phyloP scores from a whole-genome alignment of 371 early-diverging fungal genomes.

The Nematocida sp. region DNA sequence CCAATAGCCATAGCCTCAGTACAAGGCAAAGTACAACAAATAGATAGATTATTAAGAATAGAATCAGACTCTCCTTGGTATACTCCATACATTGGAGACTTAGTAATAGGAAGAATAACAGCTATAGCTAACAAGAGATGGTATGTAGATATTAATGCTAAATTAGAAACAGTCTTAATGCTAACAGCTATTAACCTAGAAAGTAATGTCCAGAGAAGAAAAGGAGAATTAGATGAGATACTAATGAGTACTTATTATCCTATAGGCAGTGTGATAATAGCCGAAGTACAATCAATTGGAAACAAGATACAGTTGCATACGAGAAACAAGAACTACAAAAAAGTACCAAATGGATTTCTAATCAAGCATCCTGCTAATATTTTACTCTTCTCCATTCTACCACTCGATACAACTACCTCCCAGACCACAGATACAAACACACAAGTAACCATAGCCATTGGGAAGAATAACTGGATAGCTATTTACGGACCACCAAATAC shows the following conservation, averaged over 20 bases:
- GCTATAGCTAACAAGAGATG: conserved; percentile 81
- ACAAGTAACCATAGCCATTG: conserved; percentile 82
- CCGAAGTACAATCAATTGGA: conserved; percentile 85
- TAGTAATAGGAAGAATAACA: conserved; percentile 87
- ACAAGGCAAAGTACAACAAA: conserved; percentile 79
- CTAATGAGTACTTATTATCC: conserved; percentile 88
- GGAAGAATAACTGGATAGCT: conserved; percentile 90
- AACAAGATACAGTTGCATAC: conserved; percentile 84
- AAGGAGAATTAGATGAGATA: conserved; percentile 90
- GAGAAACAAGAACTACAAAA: conserved; percentile 85
- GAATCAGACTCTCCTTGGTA: conserved; percentile 70
- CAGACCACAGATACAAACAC: no score
- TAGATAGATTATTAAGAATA: conserved; percentile 87
- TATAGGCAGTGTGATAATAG: conserved; percentile 87
- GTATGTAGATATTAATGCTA: conserved; percentile 84
- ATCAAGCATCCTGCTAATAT: conserved; percentile 37
- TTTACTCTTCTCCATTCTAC: no score
- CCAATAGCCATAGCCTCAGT: conserved; percentile 69
- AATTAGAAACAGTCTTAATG: conserved; percentile 76
- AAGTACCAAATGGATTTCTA: conserved; percentile 66
- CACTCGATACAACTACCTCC: no score
- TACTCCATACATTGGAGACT: conserved; percentile 88
- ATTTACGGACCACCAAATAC: neutral
- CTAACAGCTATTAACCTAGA: conserved; percentile 88
- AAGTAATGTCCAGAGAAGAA: conserved; percentile 88